Percentiles rank a stretch among this genome's conserved stretches.
These are phyloP conservation scores for Ceratonia siliqua DNA, from an alignment of 306 rosid genomes.

Conservation along the genomic window DNA sequence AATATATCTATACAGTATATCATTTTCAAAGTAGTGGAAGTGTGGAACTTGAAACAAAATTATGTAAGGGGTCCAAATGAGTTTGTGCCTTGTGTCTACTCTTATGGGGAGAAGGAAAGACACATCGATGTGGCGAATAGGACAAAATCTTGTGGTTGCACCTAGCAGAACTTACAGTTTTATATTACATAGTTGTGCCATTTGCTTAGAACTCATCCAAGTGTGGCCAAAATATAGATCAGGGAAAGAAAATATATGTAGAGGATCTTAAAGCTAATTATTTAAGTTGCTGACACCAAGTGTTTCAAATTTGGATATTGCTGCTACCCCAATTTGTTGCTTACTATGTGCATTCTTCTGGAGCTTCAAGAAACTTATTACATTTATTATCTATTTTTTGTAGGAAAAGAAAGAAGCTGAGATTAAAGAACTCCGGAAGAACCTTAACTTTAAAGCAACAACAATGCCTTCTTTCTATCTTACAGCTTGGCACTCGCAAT, in stretches of 20 bases:
- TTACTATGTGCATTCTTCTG: neutral
- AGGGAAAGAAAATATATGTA: neutral
- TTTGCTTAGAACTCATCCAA: too few relatives aligned
- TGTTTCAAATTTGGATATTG: neutral
- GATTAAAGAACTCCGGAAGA: slow-evolving; percentile 57
- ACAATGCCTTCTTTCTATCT: slow-evolving; percentile 74
- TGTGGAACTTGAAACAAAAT: neutral
- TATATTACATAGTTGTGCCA: neutral
- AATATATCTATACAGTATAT: neutral
- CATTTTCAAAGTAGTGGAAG: slow-evolving; percentile 3
- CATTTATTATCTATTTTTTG: slow-evolving; percentile 24
- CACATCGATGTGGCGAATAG: neutral
- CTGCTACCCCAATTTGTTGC: neutral
- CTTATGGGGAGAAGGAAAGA: neutral
- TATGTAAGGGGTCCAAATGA: neutral
- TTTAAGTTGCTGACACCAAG: neutral
- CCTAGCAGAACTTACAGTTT: neutral
- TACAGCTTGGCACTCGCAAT: slow-evolving; percentile 33
- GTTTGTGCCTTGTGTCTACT: neutral
- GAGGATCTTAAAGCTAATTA: neutral
- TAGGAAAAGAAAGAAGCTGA: slow-evolving; percentile 73
- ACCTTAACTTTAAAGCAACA: slow-evolving; percentile 73
- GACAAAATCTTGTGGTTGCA: neutral
- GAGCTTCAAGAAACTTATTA: slow-evolving; percentile 29
- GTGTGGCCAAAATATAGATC: neutral